Percentiles rank a stretch among this genome's conserved stretches.
phyloP scores from a whole-genome alignment of 306 rosid genomes.

The Prunus padus region DNA sequence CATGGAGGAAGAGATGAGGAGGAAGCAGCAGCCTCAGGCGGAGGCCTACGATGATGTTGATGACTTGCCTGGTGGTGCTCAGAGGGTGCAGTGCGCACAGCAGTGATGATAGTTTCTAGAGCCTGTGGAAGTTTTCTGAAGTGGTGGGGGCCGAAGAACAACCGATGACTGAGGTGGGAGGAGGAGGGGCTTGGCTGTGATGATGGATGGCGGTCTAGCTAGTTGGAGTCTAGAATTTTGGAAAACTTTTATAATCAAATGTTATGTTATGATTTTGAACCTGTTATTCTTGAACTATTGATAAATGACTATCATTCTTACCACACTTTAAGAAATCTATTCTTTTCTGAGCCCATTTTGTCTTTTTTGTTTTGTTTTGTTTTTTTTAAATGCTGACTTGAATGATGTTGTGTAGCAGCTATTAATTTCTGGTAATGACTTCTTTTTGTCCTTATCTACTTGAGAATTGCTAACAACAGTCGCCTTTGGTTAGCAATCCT shows the following conservation, averaged over 20 bases:
- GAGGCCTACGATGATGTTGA: conserved; percentile 89
- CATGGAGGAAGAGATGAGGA: conserved; percentile 79
- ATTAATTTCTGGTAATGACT: too few relatives aligned
- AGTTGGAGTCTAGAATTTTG: neutral
- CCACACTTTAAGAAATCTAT: neutral
- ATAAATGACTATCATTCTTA: conserved; percentile 2
- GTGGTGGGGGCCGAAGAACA: neutral
- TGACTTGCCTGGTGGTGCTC: conserved; percentile 82
- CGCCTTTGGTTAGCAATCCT: too few relatives aligned
- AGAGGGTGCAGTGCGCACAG: conserved; percentile 90
- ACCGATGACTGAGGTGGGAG: neutral
- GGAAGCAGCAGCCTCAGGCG: conserved; percentile 55
- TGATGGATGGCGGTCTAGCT: neutral
- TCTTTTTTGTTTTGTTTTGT: neutral
- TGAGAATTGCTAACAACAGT: too few relatives aligned
- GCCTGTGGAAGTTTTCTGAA: neutral
- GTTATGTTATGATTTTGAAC: neutral
- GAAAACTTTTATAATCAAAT: neutral
- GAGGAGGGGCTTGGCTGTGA: neutral
- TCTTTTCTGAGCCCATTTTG: neutral
- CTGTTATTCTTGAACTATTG: neutral
- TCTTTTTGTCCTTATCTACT: too few relatives aligned
- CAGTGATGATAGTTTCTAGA: conserved; percentile 37
- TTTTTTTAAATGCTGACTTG: neutral
- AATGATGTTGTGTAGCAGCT: too few relatives aligned